Base-by-base conservation (phyloP, 2,329 filamentous ascomycete genomes). In the Epichloe festucae region DNA sequence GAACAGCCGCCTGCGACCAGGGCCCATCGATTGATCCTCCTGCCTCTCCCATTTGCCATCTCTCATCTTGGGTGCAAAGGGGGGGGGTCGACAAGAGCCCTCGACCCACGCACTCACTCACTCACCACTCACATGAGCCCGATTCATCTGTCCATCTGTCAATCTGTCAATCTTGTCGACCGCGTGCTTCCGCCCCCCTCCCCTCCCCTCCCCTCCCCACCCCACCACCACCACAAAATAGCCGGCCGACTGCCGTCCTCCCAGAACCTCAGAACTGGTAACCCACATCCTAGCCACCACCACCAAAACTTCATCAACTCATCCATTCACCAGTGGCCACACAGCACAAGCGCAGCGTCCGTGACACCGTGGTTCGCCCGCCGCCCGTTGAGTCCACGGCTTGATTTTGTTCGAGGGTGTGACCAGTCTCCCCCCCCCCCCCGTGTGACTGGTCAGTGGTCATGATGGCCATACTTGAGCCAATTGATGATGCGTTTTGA, bases 191-290 rank as follows among this genome's bases (percentile, higher is more conserved):
- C 23, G 1, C 43, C 23, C 8, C 6, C 2, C 23, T 2, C 6
- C 23, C 23, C 6, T 1, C 23, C 6, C 23, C 23, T 2, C 23
- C 23, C 6, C 23, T 7, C 23, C 23, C 5, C 23, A 7, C 23
- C 7, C 23, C 23, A 27, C 23, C 23, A 27, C 23, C 23, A 27
- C 23, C 6, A 27, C 23, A 8, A 27, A 45, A 27, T 31, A 31
- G 27, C 27, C 14, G 27, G n/a, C 14, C 43, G 43, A 42, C 48
- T 27, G 27, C 48, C 27, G 48, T 38, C 39, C 8, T 42, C 40
- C 48, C 40, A 19, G 48, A 43, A 39, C 48, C 48, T 42, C 48
- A 49, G 48, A 43, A n/a, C 48, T 44, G 48, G 48, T 41, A 49
- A 44, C 27, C 4, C 15, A 34, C 31, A 49, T 44, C 40, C 40